These are phyloP conservation scores for Euphorbia schlechtendalii DNA, from an alignment of 441 rosid species.

Conservation along the genomic window DNA sequence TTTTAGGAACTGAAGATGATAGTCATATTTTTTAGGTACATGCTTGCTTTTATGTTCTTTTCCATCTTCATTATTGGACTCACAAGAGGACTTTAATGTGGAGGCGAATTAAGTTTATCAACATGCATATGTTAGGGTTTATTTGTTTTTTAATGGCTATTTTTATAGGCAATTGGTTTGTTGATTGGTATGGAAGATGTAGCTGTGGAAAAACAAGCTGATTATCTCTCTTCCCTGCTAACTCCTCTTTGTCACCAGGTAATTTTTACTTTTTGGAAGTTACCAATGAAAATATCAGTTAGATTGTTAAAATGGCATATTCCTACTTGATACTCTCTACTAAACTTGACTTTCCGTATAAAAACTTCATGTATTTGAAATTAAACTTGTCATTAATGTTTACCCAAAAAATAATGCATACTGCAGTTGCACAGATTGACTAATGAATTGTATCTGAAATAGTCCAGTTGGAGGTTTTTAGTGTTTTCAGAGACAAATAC, in stretches of 20 bases:
- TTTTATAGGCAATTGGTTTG: conserved; percentile 80
- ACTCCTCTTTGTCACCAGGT: conserved; percentile 94
- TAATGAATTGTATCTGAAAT: too few species aligned
- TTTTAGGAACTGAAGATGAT: conserved; percentile 71
- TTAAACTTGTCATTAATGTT: neutral
- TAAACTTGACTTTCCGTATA: too few species aligned
- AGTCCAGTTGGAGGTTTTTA: too few species aligned
- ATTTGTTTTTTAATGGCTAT: conserved; percentile 12
- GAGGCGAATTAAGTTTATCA: neutral
- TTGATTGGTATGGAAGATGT: conserved; percentile 90
- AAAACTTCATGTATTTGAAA: too few species aligned
- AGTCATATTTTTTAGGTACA: conserved; percentile 86
- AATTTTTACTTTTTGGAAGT: conserved; percentile 10
- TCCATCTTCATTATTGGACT: neutral
- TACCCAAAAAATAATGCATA: neutral
- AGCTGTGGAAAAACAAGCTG: conserved; percentile 71
- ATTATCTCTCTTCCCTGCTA: conserved; percentile 77
- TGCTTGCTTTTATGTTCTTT: neutral
- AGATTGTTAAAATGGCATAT: too few species aligned
- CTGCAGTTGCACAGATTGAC: neutral
- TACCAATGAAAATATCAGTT: too few species aligned
- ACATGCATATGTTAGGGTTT: neutral
- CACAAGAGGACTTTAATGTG: neutral
- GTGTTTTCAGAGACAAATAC: too few species aligned
- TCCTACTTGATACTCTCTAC: too few species aligned